Percentiles rank a stretch among this genome's conserved stretches.
These are phyloP conservation scores for Nannochloris sp. DNA, from an alignment of 139 green algal genomes.

Conservation along the genomic window DNA sequence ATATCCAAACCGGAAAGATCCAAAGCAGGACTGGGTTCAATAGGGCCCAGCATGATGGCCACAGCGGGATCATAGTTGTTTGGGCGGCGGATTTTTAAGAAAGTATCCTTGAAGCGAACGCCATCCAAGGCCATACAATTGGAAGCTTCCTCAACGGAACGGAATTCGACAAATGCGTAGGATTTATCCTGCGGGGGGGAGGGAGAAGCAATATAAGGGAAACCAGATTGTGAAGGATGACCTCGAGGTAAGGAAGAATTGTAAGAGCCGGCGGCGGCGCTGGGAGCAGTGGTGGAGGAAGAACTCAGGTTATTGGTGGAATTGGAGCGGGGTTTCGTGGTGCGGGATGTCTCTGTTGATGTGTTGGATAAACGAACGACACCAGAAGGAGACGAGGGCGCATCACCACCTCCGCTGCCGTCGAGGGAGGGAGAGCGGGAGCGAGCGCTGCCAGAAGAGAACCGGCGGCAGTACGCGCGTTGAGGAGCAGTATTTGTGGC, in stretches of 20 bases:
- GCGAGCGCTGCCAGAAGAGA: no score
- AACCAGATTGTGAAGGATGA: background rate
- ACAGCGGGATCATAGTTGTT: constrained; percentile 70
- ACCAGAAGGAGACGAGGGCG: no score
- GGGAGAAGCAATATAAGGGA: background rate
- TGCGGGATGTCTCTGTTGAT: no score
- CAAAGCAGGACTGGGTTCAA: constrained; percentile 59
- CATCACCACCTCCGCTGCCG: no score
- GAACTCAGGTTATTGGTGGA: no score
- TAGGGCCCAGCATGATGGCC: constrained; percentile 66
- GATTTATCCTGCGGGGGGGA: constrained; percentile 53
- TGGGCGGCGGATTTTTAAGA: constrained; percentile 65
- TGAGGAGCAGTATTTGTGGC: no score
- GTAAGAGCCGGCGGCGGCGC: background rate
- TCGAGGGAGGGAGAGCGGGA: no score
- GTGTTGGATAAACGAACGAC: no score
- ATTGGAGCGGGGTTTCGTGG: no score
- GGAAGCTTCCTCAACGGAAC: constrained; percentile 62
- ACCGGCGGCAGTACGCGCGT: no score
- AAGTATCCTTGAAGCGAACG: constrained; percentile 44
- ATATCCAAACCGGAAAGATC: constrained; percentile 50
- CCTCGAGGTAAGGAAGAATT: background rate
- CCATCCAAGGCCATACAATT: constrained; percentile 77
- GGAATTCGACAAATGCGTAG: constrained; percentile 68
- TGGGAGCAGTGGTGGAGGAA: background rate